Conservation (phyloP, 306 rosid species). For the Prunus padus region DNA sequence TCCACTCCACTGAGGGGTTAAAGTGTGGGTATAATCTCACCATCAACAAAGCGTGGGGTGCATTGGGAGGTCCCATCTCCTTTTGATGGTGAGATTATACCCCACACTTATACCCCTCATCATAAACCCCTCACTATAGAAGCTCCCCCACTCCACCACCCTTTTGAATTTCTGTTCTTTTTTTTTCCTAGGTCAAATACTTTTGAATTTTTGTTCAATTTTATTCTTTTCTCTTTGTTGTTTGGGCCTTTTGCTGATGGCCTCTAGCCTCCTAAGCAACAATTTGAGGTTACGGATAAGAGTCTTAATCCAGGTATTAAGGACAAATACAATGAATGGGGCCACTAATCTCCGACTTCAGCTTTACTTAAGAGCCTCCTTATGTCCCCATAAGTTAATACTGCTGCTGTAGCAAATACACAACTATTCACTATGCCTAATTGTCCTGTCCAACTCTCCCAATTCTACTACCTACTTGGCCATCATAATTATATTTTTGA, state of each 20-base stretch:
- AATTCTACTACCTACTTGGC: background rate
- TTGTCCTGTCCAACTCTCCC: background rate
- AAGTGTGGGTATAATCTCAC: no score
- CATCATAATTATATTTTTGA: background rate
- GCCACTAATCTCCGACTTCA: no score
- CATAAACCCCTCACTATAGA: no score
- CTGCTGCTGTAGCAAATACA: background rate
- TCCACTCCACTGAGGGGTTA: slow-evolving; percentile 1
- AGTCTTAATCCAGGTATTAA: background rate
- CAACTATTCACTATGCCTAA: background rate
- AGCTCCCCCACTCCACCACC: background rate
- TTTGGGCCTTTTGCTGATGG: background rate
- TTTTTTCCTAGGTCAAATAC: no score
- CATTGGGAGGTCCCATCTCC: no score
- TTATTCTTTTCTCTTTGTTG: background rate
- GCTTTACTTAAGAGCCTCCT: no score
- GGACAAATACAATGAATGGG: no score
- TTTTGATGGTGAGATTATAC: no score
- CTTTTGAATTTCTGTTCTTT: background rate
- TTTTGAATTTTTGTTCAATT: background rate
- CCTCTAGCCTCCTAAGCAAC: background rate
- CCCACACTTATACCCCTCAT: no score
- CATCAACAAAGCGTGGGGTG: no score
- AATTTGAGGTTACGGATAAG: background rate
- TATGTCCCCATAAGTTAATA: no score